Evolutionary conservation across 148 eudicot genomes (phyloP), one percentile per base, ranked within the genome.

Genomic region (Rhododendron kiyosumense): DNA sequence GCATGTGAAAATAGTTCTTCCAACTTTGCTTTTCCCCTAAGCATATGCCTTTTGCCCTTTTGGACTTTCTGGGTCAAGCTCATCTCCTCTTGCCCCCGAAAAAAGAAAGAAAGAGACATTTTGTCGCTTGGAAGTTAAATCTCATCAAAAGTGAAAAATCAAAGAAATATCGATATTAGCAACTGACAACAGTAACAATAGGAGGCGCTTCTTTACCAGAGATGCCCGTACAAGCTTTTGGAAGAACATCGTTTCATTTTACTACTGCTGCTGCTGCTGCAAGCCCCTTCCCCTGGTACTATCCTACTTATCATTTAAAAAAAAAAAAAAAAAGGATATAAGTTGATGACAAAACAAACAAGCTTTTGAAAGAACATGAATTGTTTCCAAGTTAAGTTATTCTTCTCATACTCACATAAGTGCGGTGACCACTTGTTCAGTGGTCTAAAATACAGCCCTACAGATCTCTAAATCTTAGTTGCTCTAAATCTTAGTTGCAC

Each of bases 1-100:
- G 18, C 61, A 20, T 71, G 79, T 28, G 63, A 73, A 5, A 4
- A 48, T 48, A 26, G 9, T 38, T 30, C 8, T n/a, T 48, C 78
- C 61, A 38, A 83, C 78, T 83, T 28, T 43, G 78, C 14, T 45
- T 83, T 67, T 46, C 78, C 15, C 49, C 78, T 83, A 12, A 69
- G 32, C 61, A 83, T 59, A 83, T 59, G n/a, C 65, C 22, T 59
- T 59, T 22, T 22, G 41, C 24, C 69, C 78, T 83, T 63, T 41
- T 82, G 45, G 54, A 48, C 74, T 36, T 63, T 28, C 12, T 38
- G 84, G 51, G 52, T 75, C 52, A 83, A 83, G 77, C 77, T 43
- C 57, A 45, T 67, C 26, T 69, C 63, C 80, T 48, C 48, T 32
- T 51, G 85, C 45, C 4, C 67, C 85, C 34, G 79, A 34, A 84